Percentiles rank a stretch among this genome's conserved stretches.
Conservation (phyloP, 1,139 yeast species). For the Candida frijolesensis region DNA sequence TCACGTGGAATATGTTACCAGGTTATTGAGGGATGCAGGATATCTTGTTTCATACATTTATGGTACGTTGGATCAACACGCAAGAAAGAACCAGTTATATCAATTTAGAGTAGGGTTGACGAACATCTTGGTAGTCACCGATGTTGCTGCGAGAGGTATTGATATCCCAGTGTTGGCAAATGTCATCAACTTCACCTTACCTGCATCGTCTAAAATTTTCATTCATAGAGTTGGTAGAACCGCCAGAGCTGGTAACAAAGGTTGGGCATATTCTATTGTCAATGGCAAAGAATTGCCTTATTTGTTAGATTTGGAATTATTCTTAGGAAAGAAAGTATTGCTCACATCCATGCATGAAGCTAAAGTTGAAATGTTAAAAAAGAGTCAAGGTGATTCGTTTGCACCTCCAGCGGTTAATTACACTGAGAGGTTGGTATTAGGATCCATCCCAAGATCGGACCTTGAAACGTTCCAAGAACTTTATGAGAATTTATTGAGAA, state of each 20-base stretch:
- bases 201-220: slow-evolving; percentile 90
- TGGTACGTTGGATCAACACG: slow-evolving; percentile 93
- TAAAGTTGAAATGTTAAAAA: slow-evolving; percentile 52
- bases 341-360: slow-evolving; percentile 71
- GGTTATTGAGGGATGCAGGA: slow-evolving; percentile 71
- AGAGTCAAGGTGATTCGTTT: slow-evolving; percentile 44
- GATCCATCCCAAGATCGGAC: slow-evolving; percentile 73
- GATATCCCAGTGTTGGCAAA: slow-evolving; percentile 97
- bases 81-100: slow-evolving; percentile 85
- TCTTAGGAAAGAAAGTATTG: slow-evolving; percentile 80
- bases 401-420: slow-evolving; percentile 63
- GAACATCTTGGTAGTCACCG: slow-evolving; percentile 87
- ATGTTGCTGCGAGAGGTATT: slow-evolving; percentile 99
- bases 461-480: slow-evolving; percentile 77
- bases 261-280: slow-evolving; percentile 95
- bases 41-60: slow-evolving; percentile 87
- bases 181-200: slow-evolving; percentile 87
- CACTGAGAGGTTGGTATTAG: slow-evolving; percentile 78
- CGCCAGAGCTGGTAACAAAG: slow-evolving; percentile 97
- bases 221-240: slow-evolving; percentile 99
- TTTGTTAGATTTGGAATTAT: slow-evolving; percentile 84
- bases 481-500: slow-evolving; percentile 59
- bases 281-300: slow-evolving; percentile 88
- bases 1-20: slow-evolving; percentile 89
- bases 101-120: slow-evolving; percentile 86